A percentile compares a stretch with the other conserved stretches of the same genome.
phyloP scores from a whole-genome alignment of 2,329 filamentous ascomycete genomes.

The Diaporthe sp. region DNA sequence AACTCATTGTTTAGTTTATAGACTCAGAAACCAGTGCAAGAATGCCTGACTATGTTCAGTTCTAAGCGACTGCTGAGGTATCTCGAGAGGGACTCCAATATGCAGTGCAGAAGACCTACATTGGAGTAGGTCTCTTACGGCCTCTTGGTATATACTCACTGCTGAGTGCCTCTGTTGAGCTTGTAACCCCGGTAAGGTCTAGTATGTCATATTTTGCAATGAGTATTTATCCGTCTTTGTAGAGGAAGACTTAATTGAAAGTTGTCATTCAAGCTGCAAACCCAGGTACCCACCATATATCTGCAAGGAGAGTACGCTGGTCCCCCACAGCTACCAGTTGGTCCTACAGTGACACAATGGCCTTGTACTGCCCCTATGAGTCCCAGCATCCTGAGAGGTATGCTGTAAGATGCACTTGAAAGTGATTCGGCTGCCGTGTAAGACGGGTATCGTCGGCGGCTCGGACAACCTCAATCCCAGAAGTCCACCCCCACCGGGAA shows the following conservation, averaged over 20 bases:
- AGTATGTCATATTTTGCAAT: not conserved
- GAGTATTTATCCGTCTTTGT: not conserved
- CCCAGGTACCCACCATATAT: not conserved
- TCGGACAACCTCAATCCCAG: constrained; percentile 22
- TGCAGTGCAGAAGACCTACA: not conserved
- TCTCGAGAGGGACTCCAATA: not conserved
- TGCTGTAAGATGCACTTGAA: not conserved
- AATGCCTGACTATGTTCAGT: too few species aligned
- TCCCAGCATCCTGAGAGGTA: not conserved
- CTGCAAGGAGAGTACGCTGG: not conserved
- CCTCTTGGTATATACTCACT: not conserved
- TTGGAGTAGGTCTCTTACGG: not conserved
- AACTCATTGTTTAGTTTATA: not conserved
- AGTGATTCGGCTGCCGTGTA: not conserved
- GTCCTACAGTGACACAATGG: not conserved
- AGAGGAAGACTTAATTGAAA: not conserved
- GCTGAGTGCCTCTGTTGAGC: not conserved
- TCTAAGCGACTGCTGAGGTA: not conserved
- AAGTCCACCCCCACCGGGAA: constrained; percentile 23
- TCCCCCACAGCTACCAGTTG: not conserved
- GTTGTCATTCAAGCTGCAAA: not conserved
- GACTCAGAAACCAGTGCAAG: not conserved
- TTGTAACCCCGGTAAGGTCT: too few species aligned
- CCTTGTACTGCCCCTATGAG: not conserved
- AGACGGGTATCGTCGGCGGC: constrained; percentile 29